Percentiles rank a stretch among this genome's conserved stretches.
Conservation (phyloP, 345 rosid genomes). For the Lepidium africanum region DNA sequence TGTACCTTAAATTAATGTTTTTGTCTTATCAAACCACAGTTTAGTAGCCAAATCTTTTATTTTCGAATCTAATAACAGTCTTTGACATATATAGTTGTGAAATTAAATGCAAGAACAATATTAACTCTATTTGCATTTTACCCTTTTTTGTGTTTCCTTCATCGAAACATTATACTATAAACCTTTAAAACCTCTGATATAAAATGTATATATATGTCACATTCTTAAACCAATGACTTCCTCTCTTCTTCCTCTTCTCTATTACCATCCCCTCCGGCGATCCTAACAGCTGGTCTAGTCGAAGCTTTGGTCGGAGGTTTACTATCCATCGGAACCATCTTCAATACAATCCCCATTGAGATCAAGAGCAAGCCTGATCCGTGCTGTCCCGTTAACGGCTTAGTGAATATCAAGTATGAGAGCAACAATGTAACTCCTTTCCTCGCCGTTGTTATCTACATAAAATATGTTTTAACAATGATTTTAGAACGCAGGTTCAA, state of each 20-base stretch:
- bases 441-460: slow-evolving; percentile 33
- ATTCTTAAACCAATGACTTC: slow-evolving; percentile 43
- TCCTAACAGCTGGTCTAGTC: slow-evolving; percentile 8
- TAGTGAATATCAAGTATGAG: slow-evolving; percentile 83
- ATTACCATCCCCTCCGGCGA: not conserved
- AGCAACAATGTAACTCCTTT: slow-evolving; percentile 63
- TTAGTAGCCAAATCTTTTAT: too few relatives aligned
- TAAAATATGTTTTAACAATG: not conserved
- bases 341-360: slow-evolving; percentile 69
- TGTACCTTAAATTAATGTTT: not conserved
- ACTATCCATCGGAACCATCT: slow-evolving; percentile 40
- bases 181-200: not conserved
- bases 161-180: slow-evolving; percentile 12
- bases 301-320: slow-evolving; percentile 22
- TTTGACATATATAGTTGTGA: not conserved
- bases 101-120: not conserved
- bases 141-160: not conserved
- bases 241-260: slow-evolving; percentile 46
- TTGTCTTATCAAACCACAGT: not conserved
- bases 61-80: not conserved
- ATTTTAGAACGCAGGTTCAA: not conserved
- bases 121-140: not conserved
- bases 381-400: slow-evolving; percentile 77
- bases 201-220: not conserved
- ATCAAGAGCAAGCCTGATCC: slow-evolving; percentile 65